Conservation (phyloP, 2,329 filamentous ascomycete species). For the Nectriaceae sp. region DNA sequence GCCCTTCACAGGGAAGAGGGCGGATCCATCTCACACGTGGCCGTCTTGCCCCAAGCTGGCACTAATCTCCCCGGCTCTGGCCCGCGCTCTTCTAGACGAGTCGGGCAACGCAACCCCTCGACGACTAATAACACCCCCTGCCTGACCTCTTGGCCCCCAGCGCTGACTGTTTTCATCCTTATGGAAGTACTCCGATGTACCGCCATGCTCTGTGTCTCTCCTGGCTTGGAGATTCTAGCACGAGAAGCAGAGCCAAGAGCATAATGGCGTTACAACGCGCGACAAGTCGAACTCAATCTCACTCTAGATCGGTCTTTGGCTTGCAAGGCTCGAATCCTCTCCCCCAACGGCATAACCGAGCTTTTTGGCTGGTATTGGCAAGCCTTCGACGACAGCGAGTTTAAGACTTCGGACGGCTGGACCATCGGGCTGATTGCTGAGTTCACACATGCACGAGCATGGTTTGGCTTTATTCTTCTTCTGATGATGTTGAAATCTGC, state of each 20-base stretch:
- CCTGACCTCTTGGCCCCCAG: neutral
- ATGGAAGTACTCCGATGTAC: neutral
- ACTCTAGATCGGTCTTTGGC: neutral
- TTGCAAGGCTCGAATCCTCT: too few relatives aligned
- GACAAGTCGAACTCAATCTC: neutral
- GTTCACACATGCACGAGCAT: too few relatives aligned
- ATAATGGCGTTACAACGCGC: too few relatives aligned
- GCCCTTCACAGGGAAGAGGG: neutral
- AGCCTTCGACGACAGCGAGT: too few relatives aligned
- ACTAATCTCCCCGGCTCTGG: slow-evolving; percentile 3
- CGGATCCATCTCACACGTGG: slow-evolving; percentile 1
- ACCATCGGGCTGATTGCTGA: too few relatives aligned
- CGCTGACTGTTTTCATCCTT: neutral
- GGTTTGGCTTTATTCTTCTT: too few relatives aligned
- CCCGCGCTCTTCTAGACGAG: neutral
- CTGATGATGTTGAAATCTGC: too few relatives aligned
- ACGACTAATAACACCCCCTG: neutral
- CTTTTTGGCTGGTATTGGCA: too few relatives aligned
- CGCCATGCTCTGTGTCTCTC: neutral
- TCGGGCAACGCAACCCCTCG: neutral
- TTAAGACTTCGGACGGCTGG: too few relatives aligned
- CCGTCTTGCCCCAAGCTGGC: neutral
- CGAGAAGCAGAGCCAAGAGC: neutral
- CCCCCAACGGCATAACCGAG: too few relatives aligned
- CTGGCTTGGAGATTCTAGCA: neutral